A percentile compares a stretch with the other conserved stretches of the same genome.
Evolutionary conservation across 2,329 filamentous ascomycete species (phyloP).

Genomic region (Ustilaginoidea virens): DNA sequence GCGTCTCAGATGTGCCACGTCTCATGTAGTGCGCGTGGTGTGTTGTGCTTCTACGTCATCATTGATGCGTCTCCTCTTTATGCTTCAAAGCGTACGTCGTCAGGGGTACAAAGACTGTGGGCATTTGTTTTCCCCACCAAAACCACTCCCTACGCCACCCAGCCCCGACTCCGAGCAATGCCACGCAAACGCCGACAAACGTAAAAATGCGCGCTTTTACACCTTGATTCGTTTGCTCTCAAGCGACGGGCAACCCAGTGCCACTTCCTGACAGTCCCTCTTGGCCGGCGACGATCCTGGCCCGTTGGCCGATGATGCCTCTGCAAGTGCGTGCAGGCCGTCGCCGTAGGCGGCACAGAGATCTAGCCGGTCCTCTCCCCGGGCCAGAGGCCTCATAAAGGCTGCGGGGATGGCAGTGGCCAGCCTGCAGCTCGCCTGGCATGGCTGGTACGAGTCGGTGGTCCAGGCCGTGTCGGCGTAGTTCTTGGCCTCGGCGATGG

Average conservation of each 20-base stretch:
- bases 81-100: no score
- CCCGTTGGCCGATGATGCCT: not conserved
- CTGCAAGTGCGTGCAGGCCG: not conserved
- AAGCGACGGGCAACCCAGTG: not conserved
- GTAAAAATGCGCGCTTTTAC: no score
- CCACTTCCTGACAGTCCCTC: not conserved
- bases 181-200: no score
- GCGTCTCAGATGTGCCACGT: no score
- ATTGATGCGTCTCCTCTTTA: no score
- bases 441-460: constrained; percentile 19
- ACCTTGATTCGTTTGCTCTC: constrained; percentile 4
- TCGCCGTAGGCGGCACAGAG: constrained; percentile 15
- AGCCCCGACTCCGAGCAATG: no score
- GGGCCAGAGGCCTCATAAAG: constrained; percentile 15
- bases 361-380: constrained; percentile 18
- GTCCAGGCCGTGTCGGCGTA: constrained; percentile 22
- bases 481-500: constrained; percentile 24
- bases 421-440: constrained; percentile 16
- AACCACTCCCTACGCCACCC: no score
- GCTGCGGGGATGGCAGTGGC: constrained; percentile 21
- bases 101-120: no score
- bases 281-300: not conserved
- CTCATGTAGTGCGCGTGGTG: no score
- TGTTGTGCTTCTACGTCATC: no score
- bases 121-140: no score